Evolutionary conservation across 2,329 filamentous ascomycete genomes (phyloP), one percentile per base, ranked within the genome.

Genomic region (Dactylellina drechsleri): DNA sequence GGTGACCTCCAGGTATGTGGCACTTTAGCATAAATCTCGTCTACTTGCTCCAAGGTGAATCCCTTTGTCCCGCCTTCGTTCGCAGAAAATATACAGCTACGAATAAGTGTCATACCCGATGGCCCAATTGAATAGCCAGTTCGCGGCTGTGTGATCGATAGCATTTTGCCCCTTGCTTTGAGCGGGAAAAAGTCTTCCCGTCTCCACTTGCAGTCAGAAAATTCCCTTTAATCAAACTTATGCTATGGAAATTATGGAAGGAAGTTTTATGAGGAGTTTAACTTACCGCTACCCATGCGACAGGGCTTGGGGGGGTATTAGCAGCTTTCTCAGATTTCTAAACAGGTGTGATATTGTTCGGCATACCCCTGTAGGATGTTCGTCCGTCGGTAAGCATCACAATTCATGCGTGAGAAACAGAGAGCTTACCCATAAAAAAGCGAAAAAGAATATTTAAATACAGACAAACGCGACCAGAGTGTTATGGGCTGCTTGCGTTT

Each of bases 381-480:
- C 1, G 13, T 4, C 43, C 13, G n/a, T 47, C n/a, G 13, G 43
- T 47, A 15, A 47, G 16, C 4, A 47, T 47, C 7, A 47, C 13
- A 47, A n/a, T n/a, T 12, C 1, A 47, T n/a, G 16, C 43, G 1
- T n/a, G 8, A 18, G 43, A 47, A 47, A 47, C 13, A 8, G 15
- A 47, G 10, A 36, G 7, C 58, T 45, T 31, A 64, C 91, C 90
- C 91, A 93, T 0, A 90, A 91, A 4, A 88, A 86, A 12, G 91
- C 91, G 80, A 92, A 93, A 85, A 92, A 92, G 83, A 91, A 91
- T 61, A 93, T 90, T 82, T 90, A 91, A 79, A 92, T 83, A 79
- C 89, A 91, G 73, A 89, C 87, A 76, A 91, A 90, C 4, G 86
- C 86, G 76, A 90, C 87, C 49, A 90, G 83, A 15, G 90, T 86